These are phyloP conservation scores for Sindora glabra DNA, from an alignment of 306 rosid genomes.

Conservation along the genomic window DNA sequence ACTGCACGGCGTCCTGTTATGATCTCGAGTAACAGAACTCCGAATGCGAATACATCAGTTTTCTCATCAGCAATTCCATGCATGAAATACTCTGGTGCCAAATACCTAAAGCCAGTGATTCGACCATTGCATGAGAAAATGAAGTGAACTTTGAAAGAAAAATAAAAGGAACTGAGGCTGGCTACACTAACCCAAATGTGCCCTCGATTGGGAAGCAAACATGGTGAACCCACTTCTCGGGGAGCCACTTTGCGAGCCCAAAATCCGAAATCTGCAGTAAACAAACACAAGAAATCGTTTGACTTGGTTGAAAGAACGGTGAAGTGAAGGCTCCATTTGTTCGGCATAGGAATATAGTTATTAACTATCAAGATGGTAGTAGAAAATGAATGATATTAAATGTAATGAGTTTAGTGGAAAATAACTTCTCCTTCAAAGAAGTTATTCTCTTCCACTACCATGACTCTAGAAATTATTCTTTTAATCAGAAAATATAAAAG, in stretches of 20 bases:
- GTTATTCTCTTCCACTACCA: no score
- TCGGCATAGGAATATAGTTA: no score
- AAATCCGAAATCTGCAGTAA: slow-evolving; percentile 70
- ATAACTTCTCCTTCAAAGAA: slow-evolving; percentile 40
- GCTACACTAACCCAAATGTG: slow-evolving; percentile 64
- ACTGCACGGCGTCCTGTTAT: slow-evolving; percentile 93
- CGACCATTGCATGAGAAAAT: neutral
- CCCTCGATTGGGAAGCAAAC: slow-evolving; percentile 86
- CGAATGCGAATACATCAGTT: slow-evolving; percentile 84
- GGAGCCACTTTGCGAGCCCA: slow-evolving; percentile 91
- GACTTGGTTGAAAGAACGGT: slow-evolving; percentile 27
- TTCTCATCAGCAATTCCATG: slow-evolving; percentile 92
- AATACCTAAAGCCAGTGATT: slow-evolving; percentile 37
- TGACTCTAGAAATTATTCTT: no score
- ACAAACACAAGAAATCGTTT: neutral
- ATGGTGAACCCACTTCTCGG: slow-evolving; percentile 83
- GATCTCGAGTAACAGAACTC: slow-evolving; percentile 83
- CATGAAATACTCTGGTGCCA: slow-evolving; percentile 90
- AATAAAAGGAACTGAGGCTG: neutral
- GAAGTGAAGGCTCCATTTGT: slow-evolving; percentile 43
- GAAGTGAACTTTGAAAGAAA: neutral
- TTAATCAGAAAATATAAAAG: no score
- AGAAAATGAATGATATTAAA: no score
- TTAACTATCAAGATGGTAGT: no score
- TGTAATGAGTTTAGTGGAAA: no score